A percentile compares a stretch with the other conserved stretches of the same genome.
These are phyloP conservation scores for Suillus occidentalis DNA, from an alignment of 768 basidiomycete genomes.

Conservation along the genomic window DNA sequence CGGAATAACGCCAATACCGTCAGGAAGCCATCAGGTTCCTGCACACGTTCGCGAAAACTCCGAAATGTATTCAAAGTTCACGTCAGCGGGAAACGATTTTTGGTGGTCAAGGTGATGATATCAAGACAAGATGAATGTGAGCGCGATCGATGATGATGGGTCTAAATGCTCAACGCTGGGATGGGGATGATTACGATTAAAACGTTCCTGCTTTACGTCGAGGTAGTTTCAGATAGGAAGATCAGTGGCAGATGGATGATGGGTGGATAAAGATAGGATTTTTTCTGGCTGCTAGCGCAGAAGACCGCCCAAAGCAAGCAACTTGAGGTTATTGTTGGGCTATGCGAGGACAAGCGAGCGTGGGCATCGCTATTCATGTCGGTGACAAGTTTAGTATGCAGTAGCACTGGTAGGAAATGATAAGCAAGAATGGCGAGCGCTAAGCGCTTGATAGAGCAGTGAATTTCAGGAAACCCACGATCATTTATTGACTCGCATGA, in stretches of 20 bases:
- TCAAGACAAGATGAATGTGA: neutral
- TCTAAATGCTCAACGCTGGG: neutral
- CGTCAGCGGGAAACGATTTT: neutral
- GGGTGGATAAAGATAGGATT: neutral
- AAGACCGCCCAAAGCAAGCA: neutral
- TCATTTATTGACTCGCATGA: neutral
- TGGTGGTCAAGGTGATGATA: neutral
- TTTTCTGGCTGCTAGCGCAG: neutral
- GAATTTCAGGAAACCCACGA: neutral
- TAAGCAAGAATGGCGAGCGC: neutral
- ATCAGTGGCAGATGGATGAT: neutral
- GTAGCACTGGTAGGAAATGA: neutral
- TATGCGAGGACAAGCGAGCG: neutral
- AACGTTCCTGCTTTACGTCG: neutral
- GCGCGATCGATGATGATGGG: neutral
- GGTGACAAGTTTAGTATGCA: neutral
- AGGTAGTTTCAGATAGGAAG: neutral
- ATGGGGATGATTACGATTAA: neutral
- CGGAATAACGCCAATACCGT: neutral
- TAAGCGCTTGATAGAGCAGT: neutral
- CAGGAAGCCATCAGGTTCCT: neutral
- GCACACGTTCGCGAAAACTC: neutral
- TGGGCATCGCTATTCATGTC: neutral
- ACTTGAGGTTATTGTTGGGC: neutral
- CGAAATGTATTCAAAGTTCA: neutral